A percentile compares a stretch with the other conserved stretches of the same genome.
Conservation (phyloP, 768 basidiomycete species). For the Tulasnella sp. region DNA sequence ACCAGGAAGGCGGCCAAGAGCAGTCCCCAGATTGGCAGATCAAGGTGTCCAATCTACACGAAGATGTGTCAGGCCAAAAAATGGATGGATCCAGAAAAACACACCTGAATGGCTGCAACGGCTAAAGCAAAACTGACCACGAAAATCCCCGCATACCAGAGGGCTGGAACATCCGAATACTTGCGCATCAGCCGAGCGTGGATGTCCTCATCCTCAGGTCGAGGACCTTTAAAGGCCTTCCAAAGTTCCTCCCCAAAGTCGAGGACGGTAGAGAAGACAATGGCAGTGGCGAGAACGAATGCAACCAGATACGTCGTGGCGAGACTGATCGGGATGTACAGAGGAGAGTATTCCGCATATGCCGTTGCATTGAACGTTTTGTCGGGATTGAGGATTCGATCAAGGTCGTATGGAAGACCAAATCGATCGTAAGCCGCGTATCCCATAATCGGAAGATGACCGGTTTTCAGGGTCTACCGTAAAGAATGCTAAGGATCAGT, state of each 20-base stretch:
- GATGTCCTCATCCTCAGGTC: constrained; percentile 39
- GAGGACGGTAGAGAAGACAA: constrained; percentile 38
- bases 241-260: constrained; percentile 37
- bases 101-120: constrained; percentile 34
- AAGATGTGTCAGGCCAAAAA: neutral
- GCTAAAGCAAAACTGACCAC: constrained; percentile 32
- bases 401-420: constrained; percentile 35
- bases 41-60: neutral
- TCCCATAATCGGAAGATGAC: constrained; percentile 39
- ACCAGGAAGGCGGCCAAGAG: constrained; percentile 33
- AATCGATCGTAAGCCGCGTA: constrained; percentile 37
- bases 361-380: constrained; percentile 35
- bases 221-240: constrained; percentile 28
- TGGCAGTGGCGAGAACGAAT: constrained; percentile 34
- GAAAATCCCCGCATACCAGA: constrained; percentile 39
- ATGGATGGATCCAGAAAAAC: too few species aligned
- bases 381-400: constrained; percentile 30
- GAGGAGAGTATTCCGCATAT: constrained; percentile 39
- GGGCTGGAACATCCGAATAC: constrained; percentile 37
- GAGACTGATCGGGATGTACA: constrained; percentile 39
- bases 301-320: constrained; percentile 37
- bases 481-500: neutral
- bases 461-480: constrained; percentile 33
- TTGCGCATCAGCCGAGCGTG: constrained; percentile 41
- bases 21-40: constrained; percentile 44